Evolutionary conservation across 441 rosid species (phyloP), one percentile per base, ranked within the genome.

Genomic region (Pelargonium australe): DNA sequence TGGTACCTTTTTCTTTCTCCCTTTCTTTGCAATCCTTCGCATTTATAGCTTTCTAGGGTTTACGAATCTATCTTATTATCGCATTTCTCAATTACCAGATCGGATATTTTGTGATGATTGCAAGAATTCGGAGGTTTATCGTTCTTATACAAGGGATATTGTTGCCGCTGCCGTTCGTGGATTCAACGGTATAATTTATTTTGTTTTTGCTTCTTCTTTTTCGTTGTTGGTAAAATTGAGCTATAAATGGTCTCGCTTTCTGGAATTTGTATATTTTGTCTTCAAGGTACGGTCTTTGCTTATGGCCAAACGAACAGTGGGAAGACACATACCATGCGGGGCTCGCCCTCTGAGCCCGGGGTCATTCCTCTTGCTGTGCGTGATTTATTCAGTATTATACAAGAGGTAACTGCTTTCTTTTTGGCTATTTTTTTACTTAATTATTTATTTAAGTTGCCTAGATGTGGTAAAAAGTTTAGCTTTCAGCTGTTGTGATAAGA

Each of bases 271-370:
- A 51, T 37, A 25, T 43, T 20, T 14, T 49, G 37, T 7, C 14
- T 64, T 41, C 9, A 23, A 94, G 97, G 99, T 12, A 94, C 99
- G 7, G 96, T 89, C 47, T 94, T 94, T 83, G 99, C 97, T 37
- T 94, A 94, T 64, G 99, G 99, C 44, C 97, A 94, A 73, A 94
- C 99, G 4, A 91, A 89, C 62, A 94, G 97, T 60, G 99, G 97
- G 14, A 94, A 94, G 87, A 94, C 99, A 0, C 91, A 89, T 71
- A 94, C 99, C 2, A 94, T 94, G 99, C 86, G 96, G 55, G 99
- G 99, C 58, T 83, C 96, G 0, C 72, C 63, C n/a, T 28, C 53
- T 25, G 99, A 94, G 77, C 94, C 84, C 1, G 99, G 99, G 28
- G 94, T 94, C 68, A 91, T 94, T 63, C 97, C 94, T 70, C 88